Evolutionary conservation across 2,329 filamentous ascomycete species (phyloP).

Genomic region (Clonostachys sp.): DNA sequence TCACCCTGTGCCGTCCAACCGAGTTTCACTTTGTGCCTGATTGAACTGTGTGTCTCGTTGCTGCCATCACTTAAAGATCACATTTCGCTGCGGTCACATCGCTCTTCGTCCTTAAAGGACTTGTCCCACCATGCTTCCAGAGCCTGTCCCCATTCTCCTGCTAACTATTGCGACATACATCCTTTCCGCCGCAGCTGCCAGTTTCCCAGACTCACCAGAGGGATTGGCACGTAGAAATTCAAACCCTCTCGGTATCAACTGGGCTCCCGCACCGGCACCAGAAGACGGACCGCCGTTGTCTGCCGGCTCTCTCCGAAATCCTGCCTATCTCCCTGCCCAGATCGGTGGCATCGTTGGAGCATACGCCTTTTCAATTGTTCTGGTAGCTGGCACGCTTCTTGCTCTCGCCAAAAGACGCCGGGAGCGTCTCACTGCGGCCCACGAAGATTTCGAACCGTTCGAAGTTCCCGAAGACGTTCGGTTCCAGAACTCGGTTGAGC

Average conservation of each 20-base stretch:
- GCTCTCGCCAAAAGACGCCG: constrained; percentile 52
- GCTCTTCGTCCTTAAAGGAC: constrained; percentile 20
- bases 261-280: constrained; percentile 45
- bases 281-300: constrained; percentile 58
- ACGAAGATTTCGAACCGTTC: constrained; percentile 41
- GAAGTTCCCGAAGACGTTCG: constrained; percentile 2
- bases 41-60: constrained; percentile 36
- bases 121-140: constrained; percentile 30
- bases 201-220: background rate
- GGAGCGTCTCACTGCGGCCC: constrained; percentile 45
- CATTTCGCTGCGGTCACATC: constrained; percentile 16
- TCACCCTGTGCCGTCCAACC: constrained; percentile 38
- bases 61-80: constrained; percentile 35
- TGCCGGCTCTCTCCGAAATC: constrained; percentile 53
- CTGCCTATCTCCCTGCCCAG: constrained; percentile 69
- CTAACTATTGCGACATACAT: background rate
- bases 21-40: background rate
- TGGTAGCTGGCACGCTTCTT: constrained; percentile 66
- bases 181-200: background rate
- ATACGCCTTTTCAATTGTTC: constrained; percentile 72
- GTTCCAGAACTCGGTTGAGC: constrained; percentile 12
- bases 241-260: constrained; percentile 36
- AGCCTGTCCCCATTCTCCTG: no score
- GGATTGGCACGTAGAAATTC: constrained; percentile 13
- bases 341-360: constrained; percentile 79